These are phyloP conservation scores for Solanum clarkiae DNA, from an alignment of 257 asterid species.

Conservation along the genomic window DNA sequence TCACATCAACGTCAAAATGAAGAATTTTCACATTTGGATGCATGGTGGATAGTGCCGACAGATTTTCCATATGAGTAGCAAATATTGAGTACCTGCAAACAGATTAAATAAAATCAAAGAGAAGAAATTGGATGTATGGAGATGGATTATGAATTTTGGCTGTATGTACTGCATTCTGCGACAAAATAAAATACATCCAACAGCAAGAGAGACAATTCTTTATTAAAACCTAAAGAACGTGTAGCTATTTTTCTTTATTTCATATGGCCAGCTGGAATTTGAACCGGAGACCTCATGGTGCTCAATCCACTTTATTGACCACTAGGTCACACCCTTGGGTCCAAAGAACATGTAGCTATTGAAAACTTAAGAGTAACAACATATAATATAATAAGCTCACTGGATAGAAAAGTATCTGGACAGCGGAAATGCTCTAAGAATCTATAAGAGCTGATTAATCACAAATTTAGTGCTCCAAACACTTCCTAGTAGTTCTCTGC, in stretches of 20 bases:
- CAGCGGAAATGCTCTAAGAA: not conserved
- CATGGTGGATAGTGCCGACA: conserved; percentile 71
- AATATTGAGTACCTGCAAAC: conserved; percentile 68
- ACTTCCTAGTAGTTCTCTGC: not conserved
- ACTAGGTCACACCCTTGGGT: not conserved
- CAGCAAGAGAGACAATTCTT: not conserved
- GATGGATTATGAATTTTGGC: not conserved
- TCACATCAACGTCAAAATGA: conserved; percentile 74
- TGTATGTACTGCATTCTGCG: not conserved
- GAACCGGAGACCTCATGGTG: not conserved
- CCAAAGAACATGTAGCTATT: not conserved
- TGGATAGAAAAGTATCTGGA: not conserved
- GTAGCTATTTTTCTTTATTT: not conserved
- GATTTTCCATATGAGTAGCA: conserved; percentile 91
- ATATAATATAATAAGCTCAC: not conserved
- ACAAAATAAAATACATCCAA: not conserved
- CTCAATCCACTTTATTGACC: not conserved
- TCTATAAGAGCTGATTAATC: not conserved
- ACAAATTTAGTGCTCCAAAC: not conserved
- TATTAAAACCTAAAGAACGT: not conserved
- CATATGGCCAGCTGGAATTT: not conserved
- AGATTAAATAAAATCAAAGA: not conserved
- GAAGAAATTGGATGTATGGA: not conserved
- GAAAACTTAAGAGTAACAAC: not conserved
- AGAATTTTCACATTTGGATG: conserved; percentile 88